Conservation (phyloP, 768 basidiomycete species). For the Dioszegia crocea region DNA sequence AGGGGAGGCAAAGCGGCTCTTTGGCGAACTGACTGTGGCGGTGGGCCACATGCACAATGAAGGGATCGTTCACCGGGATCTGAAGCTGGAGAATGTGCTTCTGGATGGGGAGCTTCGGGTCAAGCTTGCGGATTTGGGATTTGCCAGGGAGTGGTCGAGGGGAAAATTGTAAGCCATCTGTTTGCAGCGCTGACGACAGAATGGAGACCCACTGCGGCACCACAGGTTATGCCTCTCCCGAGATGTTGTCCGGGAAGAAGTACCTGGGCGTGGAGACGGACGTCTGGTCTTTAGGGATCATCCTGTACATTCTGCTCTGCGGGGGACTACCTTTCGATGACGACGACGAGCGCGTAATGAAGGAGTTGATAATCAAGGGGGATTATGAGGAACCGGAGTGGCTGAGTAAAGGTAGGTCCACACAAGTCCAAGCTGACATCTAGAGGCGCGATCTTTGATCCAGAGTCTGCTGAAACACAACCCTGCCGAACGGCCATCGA, state of each 20-base stretch:
- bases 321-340: slow-evolving; percentile 88
- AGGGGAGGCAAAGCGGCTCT: slow-evolving; percentile 77
- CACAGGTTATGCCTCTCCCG: slow-evolving; percentile 84
- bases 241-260: slow-evolving; percentile 81
- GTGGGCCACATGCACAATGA: slow-evolving; percentile 87
- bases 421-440: neutral
- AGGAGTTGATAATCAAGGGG: slow-evolving; percentile 72
- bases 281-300: slow-evolving; percentile 89
- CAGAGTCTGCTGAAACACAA: slow-evolving; percentile 72
- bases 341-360: slow-evolving; percentile 72
- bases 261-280: slow-evolving; percentile 93
- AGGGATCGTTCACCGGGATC: slow-evolving; percentile 91
- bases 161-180: slow-evolving; percentile 37
- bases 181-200: slow-evolving; percentile 58
- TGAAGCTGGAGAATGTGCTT: slow-evolving; percentile 93
- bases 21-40: slow-evolving; percentile 92
- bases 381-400: slow-evolving; percentile 89
- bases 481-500: slow-evolving; percentile 67
- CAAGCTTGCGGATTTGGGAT: slow-evolving; percentile 92
- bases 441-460: slow-evolving; percentile 83
- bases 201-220: slow-evolving; percentile 96
- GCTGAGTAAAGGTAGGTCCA: slow-evolving; percentile 70
- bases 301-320: slow-evolving; percentile 81
- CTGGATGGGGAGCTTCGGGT: slow-evolving; percentile 85
- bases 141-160: slow-evolving; percentile 70